Base-by-base conservation (phyloP, 345 rosid genomes). In the Murraya paniculata region DNA sequence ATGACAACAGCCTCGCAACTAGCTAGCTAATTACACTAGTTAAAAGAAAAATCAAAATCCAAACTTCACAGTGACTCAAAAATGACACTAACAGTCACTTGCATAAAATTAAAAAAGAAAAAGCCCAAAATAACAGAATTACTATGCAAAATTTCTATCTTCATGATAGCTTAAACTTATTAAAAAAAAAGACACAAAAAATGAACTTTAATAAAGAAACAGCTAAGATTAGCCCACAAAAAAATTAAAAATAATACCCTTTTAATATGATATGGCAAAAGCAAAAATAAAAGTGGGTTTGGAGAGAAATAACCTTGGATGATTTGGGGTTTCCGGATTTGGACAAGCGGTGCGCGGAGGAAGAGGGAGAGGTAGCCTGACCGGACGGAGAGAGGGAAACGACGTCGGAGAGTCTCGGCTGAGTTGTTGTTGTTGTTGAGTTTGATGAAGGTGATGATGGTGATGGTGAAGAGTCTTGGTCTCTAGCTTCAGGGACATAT, bases 331-430 rank as follows among this genome's bases (percentile, higher is more conserved):
- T 45, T 45, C 74, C 77, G 76, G 94, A 90, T 65, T 87, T 87
- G 84, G 93, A 85, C 60, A 89, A 71, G 64, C 88, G 87, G 69
- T 86, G 85, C 30, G 91, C 90, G 31, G 95, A 89, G 82, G 98
- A 92, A 8, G 98, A 91, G 21, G 91, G 86, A 35, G 48, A 18
- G 56, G 89, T 77, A 5, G 97, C 91, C 50, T 68, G 71, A 65
- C 80, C 45, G 35, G 61, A 5, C 6, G 88, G 85, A 60, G 89
- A 87, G 36, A 84, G 78, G 1, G 84, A 76, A 77, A 56, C 86
- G 74, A 82, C 76, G 79, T 85, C 90, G 38, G 92, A 80, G 41
- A 86, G 77, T 78, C 92, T 77, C 0, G 82, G 53, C 14, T 67
- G 81, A 41, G 78, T 21, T n/a, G 57, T 36, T 45, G 25, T 66